Conservation (phyloP, 371 early-diverging fungal genomes). For the Actinomortierella ambigua region DNA sequence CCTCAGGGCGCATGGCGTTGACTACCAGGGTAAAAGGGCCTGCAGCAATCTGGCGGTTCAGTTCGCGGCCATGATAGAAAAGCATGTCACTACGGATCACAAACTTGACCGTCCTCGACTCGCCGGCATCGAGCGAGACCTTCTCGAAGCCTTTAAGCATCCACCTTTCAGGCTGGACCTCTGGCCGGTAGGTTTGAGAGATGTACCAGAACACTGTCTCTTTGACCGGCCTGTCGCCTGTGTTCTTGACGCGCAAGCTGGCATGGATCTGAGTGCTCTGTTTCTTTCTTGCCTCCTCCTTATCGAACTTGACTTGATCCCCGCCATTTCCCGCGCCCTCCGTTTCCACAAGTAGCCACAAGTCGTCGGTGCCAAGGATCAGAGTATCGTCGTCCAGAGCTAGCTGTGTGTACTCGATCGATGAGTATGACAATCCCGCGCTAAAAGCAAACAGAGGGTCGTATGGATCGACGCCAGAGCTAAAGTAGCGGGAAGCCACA, state of each 20-base stretch:
- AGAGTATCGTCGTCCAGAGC: slow-evolving; percentile 24
- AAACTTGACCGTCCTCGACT: slow-evolving; percentile 53
- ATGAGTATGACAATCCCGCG: slow-evolving; percentile 64
- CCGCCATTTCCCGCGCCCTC: slow-evolving; percentile 1
- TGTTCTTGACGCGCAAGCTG: slow-evolving; percentile 55
- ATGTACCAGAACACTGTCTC: slow-evolving; percentile 68
- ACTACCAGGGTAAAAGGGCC: slow-evolving; percentile 53
- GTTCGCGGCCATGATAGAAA: slow-evolving; percentile 47
- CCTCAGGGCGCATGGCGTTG: slow-evolving; percentile 49
- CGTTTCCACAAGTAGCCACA: neutral
- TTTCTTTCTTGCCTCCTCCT: neutral
- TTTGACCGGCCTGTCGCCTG: slow-evolving; percentile 52
- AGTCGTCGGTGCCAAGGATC: slow-evolving; percentile 6
- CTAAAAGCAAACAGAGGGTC: slow-evolving; percentile 66
- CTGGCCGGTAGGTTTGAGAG: slow-evolving; percentile 58
- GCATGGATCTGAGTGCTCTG: slow-evolving; percentile 38
- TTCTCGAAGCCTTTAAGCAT: slow-evolving; percentile 61
- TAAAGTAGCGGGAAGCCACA: slow-evolving; percentile 37
- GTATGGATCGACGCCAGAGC: slow-evolving; percentile 26
- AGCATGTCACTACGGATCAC: slow-evolving; percentile 46
- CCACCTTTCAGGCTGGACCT: slow-evolving; percentile 50
- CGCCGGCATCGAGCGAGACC: slow-evolving; percentile 48
- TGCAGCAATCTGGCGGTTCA: slow-evolving; percentile 47
- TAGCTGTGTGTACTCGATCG: slow-evolving; percentile 53
- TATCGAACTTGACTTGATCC: neutral